These are phyloP conservation scores for Moricandia arvensis DNA, from an alignment of 345 rosid species.

Conservation along the genomic window DNA sequence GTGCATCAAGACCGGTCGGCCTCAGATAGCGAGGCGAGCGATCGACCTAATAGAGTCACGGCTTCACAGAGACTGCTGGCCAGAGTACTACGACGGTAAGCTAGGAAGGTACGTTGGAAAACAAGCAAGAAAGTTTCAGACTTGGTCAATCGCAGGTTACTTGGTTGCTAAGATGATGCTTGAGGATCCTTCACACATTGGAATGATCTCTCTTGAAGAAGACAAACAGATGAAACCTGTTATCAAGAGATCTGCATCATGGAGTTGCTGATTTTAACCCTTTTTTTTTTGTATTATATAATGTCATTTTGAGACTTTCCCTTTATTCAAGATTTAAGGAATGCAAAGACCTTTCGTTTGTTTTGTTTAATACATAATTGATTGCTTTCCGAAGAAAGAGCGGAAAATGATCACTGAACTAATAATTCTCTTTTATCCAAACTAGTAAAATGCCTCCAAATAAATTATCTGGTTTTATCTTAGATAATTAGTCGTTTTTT, in stretches of 20 bases:
- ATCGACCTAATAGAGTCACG: slow-evolving; percentile 54
- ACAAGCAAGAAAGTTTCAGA: slow-evolving; percentile 63
- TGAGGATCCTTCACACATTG: slow-evolving; percentile 65
- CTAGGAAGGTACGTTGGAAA: slow-evolving; percentile 55
- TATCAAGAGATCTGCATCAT: slow-evolving; percentile 57
- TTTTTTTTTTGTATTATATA: neutral
- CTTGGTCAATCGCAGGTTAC: slow-evolving; percentile 69
- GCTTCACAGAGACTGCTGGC: slow-evolving; percentile 62
- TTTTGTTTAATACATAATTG: neutral
- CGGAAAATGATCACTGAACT: too few relatives aligned
- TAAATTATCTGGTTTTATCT: too few relatives aligned
- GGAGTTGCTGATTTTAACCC: slow-evolving; percentile 43
- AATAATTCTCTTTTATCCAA: too few relatives aligned
- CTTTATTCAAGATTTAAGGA: neutral
- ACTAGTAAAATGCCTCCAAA: too few relatives aligned
- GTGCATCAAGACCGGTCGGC: slow-evolving; percentile 65
- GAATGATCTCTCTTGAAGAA: slow-evolving; percentile 67
- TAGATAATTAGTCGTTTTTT: too few relatives aligned
- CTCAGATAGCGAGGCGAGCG: slow-evolving; percentile 62
- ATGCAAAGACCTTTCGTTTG: neutral
- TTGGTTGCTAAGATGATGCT: slow-evolving; percentile 70
- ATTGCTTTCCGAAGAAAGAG: neutral
- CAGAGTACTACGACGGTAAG: slow-evolving; percentile 68
- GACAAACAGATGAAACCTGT: slow-evolving; percentile 63
- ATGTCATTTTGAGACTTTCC: slow-evolving; percentile 9